phyloP scores from a whole-genome alignment of 169 alveolate genomes.

The Cryptosporidium xiaoi region DNA sequence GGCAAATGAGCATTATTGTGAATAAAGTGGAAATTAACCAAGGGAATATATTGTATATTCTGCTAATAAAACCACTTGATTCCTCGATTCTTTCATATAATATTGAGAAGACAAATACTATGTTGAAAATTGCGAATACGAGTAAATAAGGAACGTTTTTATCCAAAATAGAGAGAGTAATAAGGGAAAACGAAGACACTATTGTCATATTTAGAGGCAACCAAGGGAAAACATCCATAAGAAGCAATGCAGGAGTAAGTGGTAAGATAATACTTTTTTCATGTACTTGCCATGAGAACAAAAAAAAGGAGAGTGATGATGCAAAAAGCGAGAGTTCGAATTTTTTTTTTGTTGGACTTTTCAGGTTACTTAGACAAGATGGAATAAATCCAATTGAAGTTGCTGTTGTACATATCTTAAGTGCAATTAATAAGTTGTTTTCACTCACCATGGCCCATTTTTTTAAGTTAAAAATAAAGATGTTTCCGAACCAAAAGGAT shows the following conservation, averaged over 20 bases:
- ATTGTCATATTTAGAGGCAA: slow-evolving; percentile 16
- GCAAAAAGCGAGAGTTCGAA: slow-evolving; percentile 75
- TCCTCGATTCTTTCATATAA: slow-evolving; percentile 3
- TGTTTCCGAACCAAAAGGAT: slow-evolving; percentile 86
- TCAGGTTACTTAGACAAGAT: slow-evolving; percentile 68
- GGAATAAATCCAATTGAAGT: slow-evolving; percentile 62
- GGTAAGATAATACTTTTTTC: slow-evolving; percentile 90
- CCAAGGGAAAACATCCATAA: slow-evolving; percentile 68
- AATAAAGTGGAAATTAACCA: slow-evolving; percentile 2
- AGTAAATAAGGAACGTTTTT: slow-evolving; percentile 22
- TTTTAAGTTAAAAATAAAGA: slow-evolving; percentile 35
- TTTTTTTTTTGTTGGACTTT: slow-evolving; percentile 63
- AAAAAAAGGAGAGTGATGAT: slow-evolving; percentile 76
- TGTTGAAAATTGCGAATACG: slow-evolving; percentile 12
- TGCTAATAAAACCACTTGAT: neutral
- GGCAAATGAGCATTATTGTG: slow-evolving; percentile 21
- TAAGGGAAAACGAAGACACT: slow-evolving; percentile 44
- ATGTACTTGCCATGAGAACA: slow-evolving; percentile 89
- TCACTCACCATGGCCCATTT: slow-evolving; percentile 62
- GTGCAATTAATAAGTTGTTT: slow-evolving; percentile 36
- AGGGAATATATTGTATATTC: neutral
- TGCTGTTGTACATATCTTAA: slow-evolving; percentile 41
- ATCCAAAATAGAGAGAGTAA: slow-evolving; percentile 44
- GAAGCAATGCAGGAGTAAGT: slow-evolving; percentile 80
- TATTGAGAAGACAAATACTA: neutral